Evolutionary conservation across 257 asterid species (phyloP), one percentile per base, ranked within the genome.

Genomic region (Penstemon newberryi): DNA sequence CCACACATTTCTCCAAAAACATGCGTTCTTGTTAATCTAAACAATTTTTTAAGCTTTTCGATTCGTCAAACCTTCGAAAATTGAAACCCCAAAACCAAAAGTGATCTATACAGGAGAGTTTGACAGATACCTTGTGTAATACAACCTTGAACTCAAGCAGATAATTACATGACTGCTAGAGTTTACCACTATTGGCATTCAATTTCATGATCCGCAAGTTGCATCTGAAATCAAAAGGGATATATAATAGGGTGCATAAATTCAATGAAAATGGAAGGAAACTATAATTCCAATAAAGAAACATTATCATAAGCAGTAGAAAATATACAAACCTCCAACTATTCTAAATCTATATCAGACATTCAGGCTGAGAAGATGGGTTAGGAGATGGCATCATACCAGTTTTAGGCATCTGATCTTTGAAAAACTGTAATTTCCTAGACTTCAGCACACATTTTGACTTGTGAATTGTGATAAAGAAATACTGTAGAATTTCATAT

Each of bases 361-460:
- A 15, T 15, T 15, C 18, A 15, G 18, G 89, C 70, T 83, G 86
- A 41, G 99, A 83, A 65, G 91, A 78, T 67, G 95, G 89, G 65
- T 64, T 79, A 36, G 89, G 81, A 73, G 96, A 67, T 44, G 89
- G 83, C 70, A 69, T 54, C 74, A 89, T 65, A 56, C 96, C 96
- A 69, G 98, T 95, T 88, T 87, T 91, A 74, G 81, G 93, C 59
- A 89, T 87, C 79, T 91, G 98, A 73, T 94, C 98, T 87, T 85
- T 91, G 79, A 91, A 79, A 85, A 91, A 94, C 0, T 94, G 85
- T 47, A 94, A 85, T 78, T 91, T 94, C 60, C 99, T 84, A 59
- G 96, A 86, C 99, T 89, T 94, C 99, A 46, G 93, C 96, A 79
- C 99, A 94, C 85, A 96, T 85, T 86, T 94, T 94, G 55, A 91